Conservation (phyloP, 441 rosid species). For the Metrosideros polymorpha region DNA sequence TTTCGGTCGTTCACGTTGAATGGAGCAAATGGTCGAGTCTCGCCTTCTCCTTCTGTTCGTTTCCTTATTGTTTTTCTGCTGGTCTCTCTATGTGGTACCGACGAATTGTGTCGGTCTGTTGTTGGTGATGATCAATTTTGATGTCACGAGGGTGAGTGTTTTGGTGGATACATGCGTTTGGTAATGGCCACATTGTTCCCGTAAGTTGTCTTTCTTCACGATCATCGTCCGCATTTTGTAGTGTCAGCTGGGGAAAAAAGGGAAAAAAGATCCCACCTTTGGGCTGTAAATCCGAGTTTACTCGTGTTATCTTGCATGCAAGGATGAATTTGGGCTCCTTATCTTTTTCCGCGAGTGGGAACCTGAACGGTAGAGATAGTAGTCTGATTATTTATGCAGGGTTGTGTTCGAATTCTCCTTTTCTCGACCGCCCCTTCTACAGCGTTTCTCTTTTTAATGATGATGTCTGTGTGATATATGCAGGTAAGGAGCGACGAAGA, state of each 20-base stretch:
- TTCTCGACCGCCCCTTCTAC: neutral
- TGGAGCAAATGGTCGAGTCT: neutral
- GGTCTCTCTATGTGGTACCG: neutral
- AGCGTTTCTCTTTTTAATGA: neutral
- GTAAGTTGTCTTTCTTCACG: neutral
- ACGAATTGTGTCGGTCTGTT: neutral
- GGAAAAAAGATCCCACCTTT: neutral
- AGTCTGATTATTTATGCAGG: neutral
- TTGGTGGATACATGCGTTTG: neutral
- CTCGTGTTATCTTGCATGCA: neutral
- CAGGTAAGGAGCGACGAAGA: conserved; percentile 65
- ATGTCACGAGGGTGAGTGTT: neutral
- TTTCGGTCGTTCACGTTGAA: neutral
- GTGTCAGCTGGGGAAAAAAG: neutral
- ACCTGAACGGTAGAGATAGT: neutral
- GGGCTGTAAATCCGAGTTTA: neutral
- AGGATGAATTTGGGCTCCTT: neutral
- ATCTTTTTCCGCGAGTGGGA: neutral
- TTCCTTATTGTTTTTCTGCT: neutral
- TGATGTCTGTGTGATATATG: neutral
- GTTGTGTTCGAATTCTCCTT: neutral
- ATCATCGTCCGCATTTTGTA: neutral
- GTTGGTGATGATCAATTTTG: neutral
- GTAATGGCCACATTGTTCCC: neutral
- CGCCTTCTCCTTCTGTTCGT: neutral